These are phyloP conservation scores for Tuber brumale DNA, from an alignment of 495 filamentous ascomycete species.

Conservation along the genomic window DNA sequence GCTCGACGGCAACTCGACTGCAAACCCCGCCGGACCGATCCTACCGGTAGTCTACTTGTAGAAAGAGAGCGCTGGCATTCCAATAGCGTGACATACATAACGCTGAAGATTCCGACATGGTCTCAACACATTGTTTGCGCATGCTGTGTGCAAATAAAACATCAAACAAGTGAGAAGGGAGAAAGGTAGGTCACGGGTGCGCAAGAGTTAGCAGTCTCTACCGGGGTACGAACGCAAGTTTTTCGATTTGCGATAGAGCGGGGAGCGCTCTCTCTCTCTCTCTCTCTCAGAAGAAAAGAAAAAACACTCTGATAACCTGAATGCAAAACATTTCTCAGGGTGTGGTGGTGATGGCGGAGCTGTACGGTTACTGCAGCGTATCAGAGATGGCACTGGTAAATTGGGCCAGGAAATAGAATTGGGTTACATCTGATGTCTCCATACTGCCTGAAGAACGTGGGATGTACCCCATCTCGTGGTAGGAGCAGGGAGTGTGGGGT, in stretches of 20 bases:
- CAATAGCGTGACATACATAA: neutral
- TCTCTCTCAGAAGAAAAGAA: neutral
- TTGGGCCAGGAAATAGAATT: neutral
- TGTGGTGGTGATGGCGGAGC: neutral
- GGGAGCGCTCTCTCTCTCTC: neutral
- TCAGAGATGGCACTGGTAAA: neutral
- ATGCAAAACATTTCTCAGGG: neutral
- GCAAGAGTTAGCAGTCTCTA: neutral
- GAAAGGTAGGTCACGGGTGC: neutral
- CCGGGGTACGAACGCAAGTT: neutral
- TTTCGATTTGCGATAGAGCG: neutral
- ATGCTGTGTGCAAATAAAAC: neutral
- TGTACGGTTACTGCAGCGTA: neutral
- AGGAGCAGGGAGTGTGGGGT: neutral
- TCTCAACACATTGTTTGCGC: neutral
- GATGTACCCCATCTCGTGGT: neutral
- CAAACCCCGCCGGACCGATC: slow-evolving; percentile 18
- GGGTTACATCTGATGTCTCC: neutral
- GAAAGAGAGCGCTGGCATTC: neutral
- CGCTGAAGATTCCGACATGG: neutral
- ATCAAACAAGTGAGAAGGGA: neutral
- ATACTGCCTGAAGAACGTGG: neutral
- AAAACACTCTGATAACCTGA: neutral
- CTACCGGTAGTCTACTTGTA: neutral
- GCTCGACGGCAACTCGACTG: slow-evolving; percentile 20